Conservation (phyloP, 2,329 filamentous ascomycete genomes). For the Rutstroemia sp. region DNA sequence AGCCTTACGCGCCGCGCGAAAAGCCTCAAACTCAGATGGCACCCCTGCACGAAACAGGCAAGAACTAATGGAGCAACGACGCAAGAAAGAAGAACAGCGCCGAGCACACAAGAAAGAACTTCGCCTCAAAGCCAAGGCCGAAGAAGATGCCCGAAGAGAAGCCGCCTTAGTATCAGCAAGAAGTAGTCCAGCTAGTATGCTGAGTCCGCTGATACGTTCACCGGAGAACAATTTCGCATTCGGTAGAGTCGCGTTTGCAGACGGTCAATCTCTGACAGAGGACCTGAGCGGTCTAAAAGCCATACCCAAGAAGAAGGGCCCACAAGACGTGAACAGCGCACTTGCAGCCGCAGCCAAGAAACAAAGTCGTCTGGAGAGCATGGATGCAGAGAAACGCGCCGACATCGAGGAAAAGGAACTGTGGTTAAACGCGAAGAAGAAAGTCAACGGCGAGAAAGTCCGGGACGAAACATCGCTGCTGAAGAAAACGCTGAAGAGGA, state of each 20-base stretch:
- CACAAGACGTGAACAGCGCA: slow-evolving; percentile 76
- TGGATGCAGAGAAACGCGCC: slow-evolving; percentile 73
- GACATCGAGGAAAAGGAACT: slow-evolving; percentile 89
- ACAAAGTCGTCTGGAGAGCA: slow-evolving; percentile 65
- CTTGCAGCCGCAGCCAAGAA: slow-evolving; percentile 83
- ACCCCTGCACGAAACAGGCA: slow-evolving; percentile 78
- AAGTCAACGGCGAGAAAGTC: slow-evolving; percentile 82
- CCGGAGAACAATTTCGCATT: slow-evolving; percentile 73
- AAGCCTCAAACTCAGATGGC: slow-evolving; percentile 78
- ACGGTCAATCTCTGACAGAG: slow-evolving; percentile 73
- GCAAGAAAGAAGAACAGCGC: slow-evolving; percentile 79
- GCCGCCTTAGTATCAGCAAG: slow-evolving; percentile 52
- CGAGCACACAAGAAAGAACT: slow-evolving; percentile 86
- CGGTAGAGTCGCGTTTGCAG: slow-evolving; percentile 81
- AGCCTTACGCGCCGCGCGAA: slow-evolving; percentile 74
- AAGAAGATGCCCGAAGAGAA: slow-evolving; percentile 63
- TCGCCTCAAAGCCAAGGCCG: slow-evolving; percentile 67
- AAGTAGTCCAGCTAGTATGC: slow-evolving; percentile 50
- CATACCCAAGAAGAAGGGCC: slow-evolving; percentile 69
- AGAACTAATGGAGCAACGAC: slow-evolving; percentile 83
- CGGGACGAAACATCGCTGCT: slow-evolving; percentile 78
- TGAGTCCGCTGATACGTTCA: slow-evolving; percentile 47
- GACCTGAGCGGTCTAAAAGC: slow-evolving; percentile 56
- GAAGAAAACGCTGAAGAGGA: slow-evolving; percentile 92
- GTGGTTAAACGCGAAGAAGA: slow-evolving; percentile 86